phyloP scores from a whole-genome alignment of 169 alveolate species.

The Eimeria acervulina region DNA sequence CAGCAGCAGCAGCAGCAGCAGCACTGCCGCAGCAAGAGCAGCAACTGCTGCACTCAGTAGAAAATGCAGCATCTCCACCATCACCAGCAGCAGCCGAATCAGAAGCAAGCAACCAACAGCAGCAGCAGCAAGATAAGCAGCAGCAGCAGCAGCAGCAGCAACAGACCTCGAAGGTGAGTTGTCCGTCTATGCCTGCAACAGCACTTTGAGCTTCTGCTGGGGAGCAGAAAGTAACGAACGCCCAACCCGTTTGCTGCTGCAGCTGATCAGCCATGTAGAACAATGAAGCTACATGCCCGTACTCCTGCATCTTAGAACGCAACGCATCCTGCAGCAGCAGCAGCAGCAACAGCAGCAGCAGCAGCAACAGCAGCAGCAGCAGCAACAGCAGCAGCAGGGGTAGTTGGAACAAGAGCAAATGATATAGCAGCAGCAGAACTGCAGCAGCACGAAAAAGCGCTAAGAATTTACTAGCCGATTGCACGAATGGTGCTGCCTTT shows the following conservation, averaged over 20 bases:
- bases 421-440: not conserved
- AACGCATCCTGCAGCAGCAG: constrained; percentile 77
- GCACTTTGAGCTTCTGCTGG: constrained; percentile 69
- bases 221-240: constrained; percentile 62
- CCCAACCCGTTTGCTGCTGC: constrained; percentile 79
- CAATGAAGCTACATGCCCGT: constrained; percentile 61
- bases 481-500: not conserved
- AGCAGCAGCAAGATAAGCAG: no score
- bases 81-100: not conserved
- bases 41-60: not conserved
- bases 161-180: not conserved
- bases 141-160: constrained; percentile 5
- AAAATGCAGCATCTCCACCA: not conserved
- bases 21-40: not conserved
- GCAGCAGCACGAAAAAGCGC: not conserved
- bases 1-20: not conserved
- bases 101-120: not conserved
- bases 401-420: not conserved
- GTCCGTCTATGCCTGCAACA: constrained; percentile 51
- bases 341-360: constrained; percentile 60
- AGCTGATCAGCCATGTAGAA: constrained; percentile 78
- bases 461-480: no score
- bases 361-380: constrained; percentile 19
- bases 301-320: constrained; percentile 40
- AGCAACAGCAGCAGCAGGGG: not conserved